Evolutionary conservation across 805 yeast genomes (phyloP).

Genomic region (Limtongozyma cylindracea): DNA sequence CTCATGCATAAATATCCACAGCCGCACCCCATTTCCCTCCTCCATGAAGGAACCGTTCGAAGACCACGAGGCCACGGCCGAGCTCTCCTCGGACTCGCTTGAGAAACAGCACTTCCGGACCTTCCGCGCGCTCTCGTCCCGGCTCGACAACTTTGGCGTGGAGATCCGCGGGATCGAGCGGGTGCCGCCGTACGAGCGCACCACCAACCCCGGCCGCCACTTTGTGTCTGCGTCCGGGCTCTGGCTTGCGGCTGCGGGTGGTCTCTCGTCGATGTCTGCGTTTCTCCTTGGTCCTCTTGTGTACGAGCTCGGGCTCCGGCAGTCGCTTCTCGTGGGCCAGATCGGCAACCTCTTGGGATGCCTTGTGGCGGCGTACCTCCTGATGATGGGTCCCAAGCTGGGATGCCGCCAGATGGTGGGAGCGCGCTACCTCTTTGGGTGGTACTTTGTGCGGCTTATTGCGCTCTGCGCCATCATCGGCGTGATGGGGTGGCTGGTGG

Average conservation of each 20-base stretch:
- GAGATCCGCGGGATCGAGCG: conserved; percentile 68
- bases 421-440: conserved; percentile 60
- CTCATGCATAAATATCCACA: too few relatives aligned
- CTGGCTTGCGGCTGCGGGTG: conserved; percentile 75
- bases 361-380: conserved; percentile 55
- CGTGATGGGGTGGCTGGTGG: conserved; percentile 81
- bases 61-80: too few relatives aligned
- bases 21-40: too few relatives aligned
- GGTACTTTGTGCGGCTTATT: conserved; percentile 62
- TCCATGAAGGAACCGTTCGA: too few relatives aligned
- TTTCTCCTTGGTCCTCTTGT: conserved; percentile 53
- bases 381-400: conserved; percentile 74
- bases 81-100: too few relatives aligned
- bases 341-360: conserved; percentile 47
- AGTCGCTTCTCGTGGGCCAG: conserved; percentile 35
- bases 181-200: conserved; percentile 38
- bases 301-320: conserved; percentile 42
- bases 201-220: conserved; percentile 9
- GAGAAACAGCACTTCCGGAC: too few relatives aligned
- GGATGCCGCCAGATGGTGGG: conserved; percentile 81
- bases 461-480: conserved; percentile 52
- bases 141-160: conserved; percentile 27
- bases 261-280: conserved; percentile 75
- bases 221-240: conserved; percentile 31
- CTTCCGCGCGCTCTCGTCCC: conserved; percentile 1